phyloP scores from a whole-genome alignment of 2,329 filamentous ascomycete genomes.

The Cadophora luteo-olivacea region DNA sequence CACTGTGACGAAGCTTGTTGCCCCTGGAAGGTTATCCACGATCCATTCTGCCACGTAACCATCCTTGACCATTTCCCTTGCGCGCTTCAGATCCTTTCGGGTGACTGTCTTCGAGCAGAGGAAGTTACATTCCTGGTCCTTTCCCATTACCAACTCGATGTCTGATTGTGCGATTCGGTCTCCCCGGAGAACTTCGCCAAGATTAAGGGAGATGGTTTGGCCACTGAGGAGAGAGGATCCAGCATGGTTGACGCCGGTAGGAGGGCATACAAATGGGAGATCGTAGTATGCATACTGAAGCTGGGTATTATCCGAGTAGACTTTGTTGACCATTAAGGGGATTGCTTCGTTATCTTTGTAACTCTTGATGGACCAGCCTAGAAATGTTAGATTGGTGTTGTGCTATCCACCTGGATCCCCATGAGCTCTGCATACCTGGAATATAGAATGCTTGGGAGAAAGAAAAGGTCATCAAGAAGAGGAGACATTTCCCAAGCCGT shows the following conservation, averaged over 20 bases:
- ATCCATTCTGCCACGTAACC: constrained; percentile 94
- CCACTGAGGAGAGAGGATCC: constrained; percentile 76
- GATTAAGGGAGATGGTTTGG: constrained; percentile 79
- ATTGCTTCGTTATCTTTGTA: constrained; percentile 79
- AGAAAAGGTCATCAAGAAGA: constrained; percentile 55
- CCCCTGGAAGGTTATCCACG: constrained; percentile 87
- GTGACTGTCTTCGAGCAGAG: constrained; percentile 75
- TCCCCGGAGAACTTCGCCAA: constrained; percentile 86
- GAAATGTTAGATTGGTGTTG: constrained; percentile 13
- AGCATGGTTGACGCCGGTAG: constrained; percentile 69
- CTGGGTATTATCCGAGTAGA: constrained; percentile 87
- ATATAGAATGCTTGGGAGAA: constrained; percentile 78
- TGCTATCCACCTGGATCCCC: not conserved
- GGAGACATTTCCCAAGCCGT: constrained; percentile 52
- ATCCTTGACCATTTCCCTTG: constrained; percentile 74
- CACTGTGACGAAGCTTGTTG: constrained; percentile 85
- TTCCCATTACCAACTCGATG: constrained; percentile 79
- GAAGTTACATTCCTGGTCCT: constrained; percentile 74
- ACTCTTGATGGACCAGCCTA: constrained; percentile 83
- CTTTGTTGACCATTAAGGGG: constrained; percentile 89
- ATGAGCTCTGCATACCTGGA: constrained; percentile 63
- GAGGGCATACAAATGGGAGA: constrained; percentile 85
- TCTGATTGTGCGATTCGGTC: constrained; percentile 87
- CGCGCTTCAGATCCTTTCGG: constrained; percentile 68
- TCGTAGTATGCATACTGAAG: constrained; percentile 93